Conservation (phyloP, 495 filamentous ascomycete genomes). For the Sabuloglossum arenarium region DNA sequence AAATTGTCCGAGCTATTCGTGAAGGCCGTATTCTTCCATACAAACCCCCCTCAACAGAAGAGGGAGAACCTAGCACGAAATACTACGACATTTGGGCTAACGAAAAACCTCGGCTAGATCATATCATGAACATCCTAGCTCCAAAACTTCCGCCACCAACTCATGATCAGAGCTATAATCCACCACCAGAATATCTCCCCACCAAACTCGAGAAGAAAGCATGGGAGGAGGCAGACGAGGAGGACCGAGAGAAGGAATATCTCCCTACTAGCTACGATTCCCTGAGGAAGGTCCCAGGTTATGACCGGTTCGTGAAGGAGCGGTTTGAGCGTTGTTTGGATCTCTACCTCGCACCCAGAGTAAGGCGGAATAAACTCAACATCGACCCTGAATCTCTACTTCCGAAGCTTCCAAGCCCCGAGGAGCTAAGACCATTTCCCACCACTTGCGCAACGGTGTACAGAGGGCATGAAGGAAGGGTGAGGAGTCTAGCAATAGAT, state of each 20-base stretch:
- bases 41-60: constrained; percentile 56
- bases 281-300: constrained; percentile 82
- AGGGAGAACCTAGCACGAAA: constrained; percentile 40
- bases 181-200: constrained; percentile 86
- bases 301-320: constrained; percentile 76
- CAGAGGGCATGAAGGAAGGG: constrained; percentile 71
- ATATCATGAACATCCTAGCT: constrained; percentile 89
- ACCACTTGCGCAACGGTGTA: constrained; percentile 69
- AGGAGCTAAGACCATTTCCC: constrained; percentile 85
- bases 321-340: constrained; percentile 91
- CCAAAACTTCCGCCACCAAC: constrained; percentile 87
- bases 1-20: constrained; percentile 85
- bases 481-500: constrained; percentile 62
- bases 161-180: constrained; percentile 89
- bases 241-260: constrained; percentile 80
- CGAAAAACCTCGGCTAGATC: constrained; percentile 60
- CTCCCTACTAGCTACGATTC: constrained; percentile 63
- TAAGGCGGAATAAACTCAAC: constrained; percentile 83
- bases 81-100: constrained; percentile 90
- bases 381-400: constrained; percentile 88
- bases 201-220: constrained; percentile 60
- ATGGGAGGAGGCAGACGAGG: constrained; percentile 79
- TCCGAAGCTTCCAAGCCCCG: constrained; percentile 84
- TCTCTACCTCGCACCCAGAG: constrained; percentile 80
- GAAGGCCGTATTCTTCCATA: constrained; percentile 90